Conservation (phyloP, 1,284 basidiomycete genomes). For the Peniophora sp. region DNA sequence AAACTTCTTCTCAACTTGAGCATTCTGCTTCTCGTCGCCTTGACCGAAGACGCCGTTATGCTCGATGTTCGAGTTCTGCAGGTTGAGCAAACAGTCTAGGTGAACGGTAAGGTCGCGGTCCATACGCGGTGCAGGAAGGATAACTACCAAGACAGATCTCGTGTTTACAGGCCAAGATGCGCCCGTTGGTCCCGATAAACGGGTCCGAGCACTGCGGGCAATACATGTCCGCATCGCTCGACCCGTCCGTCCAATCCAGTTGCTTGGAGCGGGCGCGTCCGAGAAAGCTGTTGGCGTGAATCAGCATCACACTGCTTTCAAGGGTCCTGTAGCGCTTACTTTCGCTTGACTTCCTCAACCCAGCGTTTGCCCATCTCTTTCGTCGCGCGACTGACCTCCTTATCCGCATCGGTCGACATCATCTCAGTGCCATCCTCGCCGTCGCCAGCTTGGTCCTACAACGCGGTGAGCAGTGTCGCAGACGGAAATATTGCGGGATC, state of each 20-base stretch:
- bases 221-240: constrained; percentile 28
- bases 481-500: background rate
- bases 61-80: constrained; percentile 39
- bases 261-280: constrained; percentile 34
- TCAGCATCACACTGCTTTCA: background rate
- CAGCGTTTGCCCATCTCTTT: constrained; percentile 47
- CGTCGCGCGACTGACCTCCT: constrained; percentile 47
- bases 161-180: constrained; percentile 50
- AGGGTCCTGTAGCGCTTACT: constrained; percentile 24
- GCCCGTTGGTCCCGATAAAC: constrained; percentile 38
- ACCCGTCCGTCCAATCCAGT: constrained; percentile 33
- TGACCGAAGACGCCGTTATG: constrained; percentile 53
- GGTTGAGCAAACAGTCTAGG: constrained; percentile 43
- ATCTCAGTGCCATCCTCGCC: constrained; percentile 43
- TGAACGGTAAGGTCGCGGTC: background rate
- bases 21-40: constrained; percentile 46
- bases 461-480: constrained; percentile 11
- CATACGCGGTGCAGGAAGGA: background rate
- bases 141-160: constrained; percentile 49
- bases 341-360: constrained; percentile 28
- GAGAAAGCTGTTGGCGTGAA: constrained; percentile 30
- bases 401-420: constrained; percentile 39
- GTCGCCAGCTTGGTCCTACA: constrained; percentile 31
- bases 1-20: constrained; percentile 43
- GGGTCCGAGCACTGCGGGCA: constrained; percentile 54